phyloP scores from a whole-genome alignment of 495 filamentous ascomycete genomes.

The Neurospora sp. region DNA sequence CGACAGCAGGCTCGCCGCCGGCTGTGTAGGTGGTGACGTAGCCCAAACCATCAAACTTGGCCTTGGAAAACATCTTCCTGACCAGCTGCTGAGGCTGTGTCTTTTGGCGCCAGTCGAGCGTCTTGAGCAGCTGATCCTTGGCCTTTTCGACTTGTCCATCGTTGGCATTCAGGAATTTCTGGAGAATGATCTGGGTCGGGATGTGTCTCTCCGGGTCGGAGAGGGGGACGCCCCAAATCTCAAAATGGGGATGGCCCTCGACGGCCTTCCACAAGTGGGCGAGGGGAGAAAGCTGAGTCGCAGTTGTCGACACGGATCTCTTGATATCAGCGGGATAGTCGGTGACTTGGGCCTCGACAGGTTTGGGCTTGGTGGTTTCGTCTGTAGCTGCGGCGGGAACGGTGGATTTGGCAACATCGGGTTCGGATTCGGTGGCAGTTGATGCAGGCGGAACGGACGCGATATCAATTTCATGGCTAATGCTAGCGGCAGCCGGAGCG shows the following conservation, averaged over 20 bases:
- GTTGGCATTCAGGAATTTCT: constrained; percentile 89
- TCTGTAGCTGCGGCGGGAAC: too few relatives aligned
- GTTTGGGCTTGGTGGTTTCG: neutral
- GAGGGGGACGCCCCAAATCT: constrained; percentile 70
- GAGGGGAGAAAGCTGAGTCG: constrained; percentile 7
- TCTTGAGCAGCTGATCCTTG: constrained; percentile 62
- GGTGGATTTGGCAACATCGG: neutral
- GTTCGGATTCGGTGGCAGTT: neutral
- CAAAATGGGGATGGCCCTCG: constrained; percentile 37
- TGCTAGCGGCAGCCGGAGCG: neutral
- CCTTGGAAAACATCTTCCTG: constrained; percentile 35
- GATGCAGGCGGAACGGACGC: neutral
- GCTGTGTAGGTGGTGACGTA: constrained; percentile 40
- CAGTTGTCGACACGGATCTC: neutral
- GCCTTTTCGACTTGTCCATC: constrained; percentile 62
- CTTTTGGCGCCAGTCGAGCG: constrained; percentile 69
- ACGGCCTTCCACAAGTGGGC: constrained; percentile 27
- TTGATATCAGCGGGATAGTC: neutral
- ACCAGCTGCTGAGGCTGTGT: constrained; percentile 36
- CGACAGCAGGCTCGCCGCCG: constrained; percentile 13
- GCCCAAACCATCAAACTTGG: constrained; percentile 49
- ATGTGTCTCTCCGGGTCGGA: constrained; percentile 45
- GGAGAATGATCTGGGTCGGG: constrained; percentile 68
- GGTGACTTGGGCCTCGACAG: neutral
- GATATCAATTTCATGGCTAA: too few relatives aligned